Evolutionary conservation across 1,284 basidiomycete genomes (phyloP).

Genomic region (Cryptococcus jaspeensis): DNA sequence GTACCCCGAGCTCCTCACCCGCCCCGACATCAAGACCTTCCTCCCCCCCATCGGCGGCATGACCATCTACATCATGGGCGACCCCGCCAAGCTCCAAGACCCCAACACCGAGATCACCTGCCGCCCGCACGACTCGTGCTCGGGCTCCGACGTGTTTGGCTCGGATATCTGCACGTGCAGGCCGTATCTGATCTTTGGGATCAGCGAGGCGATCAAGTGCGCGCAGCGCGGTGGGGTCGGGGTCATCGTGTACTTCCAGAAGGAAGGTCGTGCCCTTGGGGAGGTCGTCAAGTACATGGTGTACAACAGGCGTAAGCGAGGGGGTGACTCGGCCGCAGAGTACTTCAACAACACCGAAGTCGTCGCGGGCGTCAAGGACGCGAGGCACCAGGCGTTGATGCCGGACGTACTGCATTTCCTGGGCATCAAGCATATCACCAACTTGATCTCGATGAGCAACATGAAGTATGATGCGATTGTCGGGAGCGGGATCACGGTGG

Average conservation of each 20-base stretch:
- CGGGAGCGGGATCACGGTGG: slow-evolving; percentile 78
- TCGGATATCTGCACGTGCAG: slow-evolving; percentile 92
- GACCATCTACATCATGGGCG: slow-evolving; percentile 92
- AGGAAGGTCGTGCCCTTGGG: slow-evolving; percentile 74
- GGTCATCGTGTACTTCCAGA: slow-evolving; percentile 81
- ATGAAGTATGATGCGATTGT: slow-evolving; percentile 96
- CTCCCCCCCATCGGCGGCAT: slow-evolving; percentile 89
- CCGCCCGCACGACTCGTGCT: slow-evolving; percentile 91
- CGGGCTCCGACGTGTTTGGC: slow-evolving; percentile 58
- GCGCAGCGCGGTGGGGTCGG: slow-evolving; percentile 89
- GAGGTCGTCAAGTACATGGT: slow-evolving; percentile 92
- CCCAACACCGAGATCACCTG: slow-evolving; percentile 82
- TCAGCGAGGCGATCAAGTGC: slow-evolving; percentile 84
- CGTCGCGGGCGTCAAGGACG: slow-evolving; percentile 93
- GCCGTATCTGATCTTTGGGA: slow-evolving; percentile 88
- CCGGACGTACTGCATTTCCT: slow-evolving; percentile 93
- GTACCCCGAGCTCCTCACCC: slow-evolving; percentile 93
- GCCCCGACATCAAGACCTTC: slow-evolving; percentile 90
- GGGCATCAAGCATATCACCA: slow-evolving; percentile 84
- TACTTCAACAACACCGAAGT: slow-evolving; percentile 94
- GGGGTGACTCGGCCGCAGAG: slow-evolving; percentile 84
- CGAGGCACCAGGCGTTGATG: slow-evolving; percentile 94
- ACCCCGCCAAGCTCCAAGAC: slow-evolving; percentile 74
- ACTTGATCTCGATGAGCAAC: slow-evolving; percentile 78
- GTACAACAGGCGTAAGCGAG: slow-evolving; percentile 93